phyloP scores from a whole-genome alignment of 257 asterid genomes.

The Gentiana straminea region DNA sequence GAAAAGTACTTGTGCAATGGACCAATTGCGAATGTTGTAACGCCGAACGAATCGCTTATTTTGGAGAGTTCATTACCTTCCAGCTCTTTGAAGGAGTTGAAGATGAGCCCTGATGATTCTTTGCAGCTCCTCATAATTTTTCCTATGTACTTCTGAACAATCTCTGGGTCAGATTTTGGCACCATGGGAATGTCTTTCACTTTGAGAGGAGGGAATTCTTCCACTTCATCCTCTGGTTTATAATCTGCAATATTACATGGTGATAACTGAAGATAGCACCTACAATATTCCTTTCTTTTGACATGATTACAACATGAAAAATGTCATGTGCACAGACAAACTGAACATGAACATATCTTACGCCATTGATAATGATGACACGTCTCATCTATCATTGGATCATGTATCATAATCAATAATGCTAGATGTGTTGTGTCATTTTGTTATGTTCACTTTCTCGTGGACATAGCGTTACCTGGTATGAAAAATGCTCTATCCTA shows the following conservation, averaged over 20 bases:
- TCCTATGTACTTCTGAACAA: conserved; percentile 7
- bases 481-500: too few relatives aligned
- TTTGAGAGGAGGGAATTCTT: conserved; percentile 36
- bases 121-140: conserved; percentile 22
- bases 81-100: conserved; percentile 38
- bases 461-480: too few relatives aligned
- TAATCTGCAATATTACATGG: not conserved
- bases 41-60: conserved; percentile 18
- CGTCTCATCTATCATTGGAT: too few relatives aligned
- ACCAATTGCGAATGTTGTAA: conserved; percentile 34
- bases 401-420: too few relatives aligned
- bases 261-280: too few relatives aligned
- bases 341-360: too few relatives aligned
- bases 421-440: too few relatives aligned
- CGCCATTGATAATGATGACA: too few relatives aligned
- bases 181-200: conserved; percentile 29
- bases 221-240: conserved; percentile 25
- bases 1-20: conserved; percentile 35
- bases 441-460: too few relatives aligned
- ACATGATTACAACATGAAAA: too few relatives aligned
- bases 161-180: conserved; percentile 8
- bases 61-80: conserved; percentile 22
- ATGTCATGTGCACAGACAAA: too few relatives aligned
- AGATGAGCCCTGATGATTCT: conserved; percentile 34
- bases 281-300: too few relatives aligned